Base-by-base conservation (phyloP, 129 eudicot genomes). In the Apium graveolens region DNA sequence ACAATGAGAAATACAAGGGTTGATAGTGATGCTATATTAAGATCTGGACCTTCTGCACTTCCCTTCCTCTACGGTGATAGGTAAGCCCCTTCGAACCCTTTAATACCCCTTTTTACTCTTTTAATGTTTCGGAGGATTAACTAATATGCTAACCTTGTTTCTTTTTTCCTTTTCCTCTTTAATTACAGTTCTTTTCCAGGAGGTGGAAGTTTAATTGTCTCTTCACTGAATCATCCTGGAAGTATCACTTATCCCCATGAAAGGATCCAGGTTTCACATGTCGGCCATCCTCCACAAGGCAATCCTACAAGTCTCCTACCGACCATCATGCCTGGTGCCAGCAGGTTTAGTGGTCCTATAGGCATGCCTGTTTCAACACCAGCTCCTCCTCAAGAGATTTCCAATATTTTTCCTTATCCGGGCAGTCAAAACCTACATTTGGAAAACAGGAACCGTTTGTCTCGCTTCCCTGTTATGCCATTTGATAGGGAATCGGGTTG, bases 331-430 rank as follows among this genome's bases (percentile, higher is more conserved):
- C 70, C 73, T 7, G 81, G 84, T 78, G 80, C 76, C 45, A 75
- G 83, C 76, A 86, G 92, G 82, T 86, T 79, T 78, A 77, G 70
- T 69, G 79, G 83, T 80, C 80, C 80, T 57, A 74, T 84, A 82
- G 80, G 86, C 26, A 38, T 77, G 69, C 88, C 83, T 57, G 53
- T 79, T 77, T 45, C 51, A 34, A 46, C 86, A 44, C 82, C 87
- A 26, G 41, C 76, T 20, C 41, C 41, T 63, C 73, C 43, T 13
- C 77, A 42, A 27, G 75, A 77, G 26, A 81, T 87, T 9, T 43
- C 29, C 68, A 48, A 35, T 46, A 66, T 78, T 48, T 34, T 29
- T 26, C 35, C 35, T 60, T 17, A 9, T 60, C 26, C 34, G 11
- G 80, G 55, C 76, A 53, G 70, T n/a, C 79, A 46, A 34, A 65